phyloP scores from a whole-genome alignment of 2,329 filamentous ascomycete species.

The Cadophora luteo-olivacea region DNA sequence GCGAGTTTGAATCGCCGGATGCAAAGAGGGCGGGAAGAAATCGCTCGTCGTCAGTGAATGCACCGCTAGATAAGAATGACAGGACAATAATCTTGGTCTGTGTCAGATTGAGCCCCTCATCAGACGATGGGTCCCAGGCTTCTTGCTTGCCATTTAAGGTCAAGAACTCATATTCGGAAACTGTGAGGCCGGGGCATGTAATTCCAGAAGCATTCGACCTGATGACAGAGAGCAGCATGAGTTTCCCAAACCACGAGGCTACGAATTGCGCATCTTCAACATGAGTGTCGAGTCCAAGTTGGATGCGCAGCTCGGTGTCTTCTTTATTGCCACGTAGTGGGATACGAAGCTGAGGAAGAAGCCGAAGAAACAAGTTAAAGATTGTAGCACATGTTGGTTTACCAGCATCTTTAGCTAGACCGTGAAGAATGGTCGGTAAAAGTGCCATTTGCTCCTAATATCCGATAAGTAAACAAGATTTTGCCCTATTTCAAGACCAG shows the following conservation, averaged over 20 bases:
- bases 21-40: conserved; percentile 86
- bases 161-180: conserved; percentile 72
- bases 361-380: conserved; percentile 82
- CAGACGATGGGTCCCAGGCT: conserved; percentile 67
- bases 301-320: conserved; percentile 70
- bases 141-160: conserved; percentile 70
- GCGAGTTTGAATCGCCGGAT: conserved; percentile 80
- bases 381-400: conserved; percentile 66
- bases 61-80: conserved; percentile 79
- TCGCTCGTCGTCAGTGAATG: conserved; percentile 83
- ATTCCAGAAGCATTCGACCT: conserved; percentile 43
- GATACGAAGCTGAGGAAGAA: conserved; percentile 74
- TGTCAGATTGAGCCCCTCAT: conserved; percentile 68
- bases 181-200: conserved; percentile 62
- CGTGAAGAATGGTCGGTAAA: conserved; percentile 72
- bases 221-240: conserved; percentile 71
- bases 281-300: conserved; percentile 68
- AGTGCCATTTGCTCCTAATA: conserved; percentile 71
- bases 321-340: conserved; percentile 81
- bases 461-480: conserved; percentile 33
- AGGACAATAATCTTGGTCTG: conserved; percentile 74
- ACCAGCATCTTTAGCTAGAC: conserved; percentile 65
- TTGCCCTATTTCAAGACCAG: conserved; percentile 38
- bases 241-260: conserved; percentile 75
- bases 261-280: conserved; percentile 75